Evolutionary conservation across 2,329 filamentous ascomycete genomes (phyloP).

Genomic region (Colletotrichum sojae): DNA sequence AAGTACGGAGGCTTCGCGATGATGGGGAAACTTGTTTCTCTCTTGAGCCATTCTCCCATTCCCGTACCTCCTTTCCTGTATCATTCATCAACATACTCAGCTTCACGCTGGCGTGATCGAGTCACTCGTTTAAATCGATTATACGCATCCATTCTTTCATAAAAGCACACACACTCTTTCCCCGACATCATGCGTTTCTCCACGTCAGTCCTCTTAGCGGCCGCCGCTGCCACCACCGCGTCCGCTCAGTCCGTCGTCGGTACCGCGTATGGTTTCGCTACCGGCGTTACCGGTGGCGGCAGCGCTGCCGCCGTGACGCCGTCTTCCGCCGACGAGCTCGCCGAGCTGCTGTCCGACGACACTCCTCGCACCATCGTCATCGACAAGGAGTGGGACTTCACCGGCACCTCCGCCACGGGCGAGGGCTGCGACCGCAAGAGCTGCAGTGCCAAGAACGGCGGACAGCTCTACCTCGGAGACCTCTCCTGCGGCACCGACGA

Average conservation of each 20-base stretch:
- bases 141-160: background rate
- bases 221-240: background rate
- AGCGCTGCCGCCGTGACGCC: slow-evolving; percentile 7
- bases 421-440: slow-evolving; percentile 43
- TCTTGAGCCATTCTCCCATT: background rate
- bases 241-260: slow-evolving; percentile 23
- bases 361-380: slow-evolving; percentile 53
- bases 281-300: slow-evolving; percentile 27
- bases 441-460: slow-evolving; percentile 38
- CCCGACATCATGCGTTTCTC: slow-evolving; percentile 13
- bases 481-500: slow-evolving; percentile 43
- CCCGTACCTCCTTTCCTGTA: background rate
- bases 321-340: slow-evolving; percentile 37
- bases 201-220: slow-evolving; percentile 1
- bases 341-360: slow-evolving; percentile 47
- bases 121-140: background rate
- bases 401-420: slow-evolving; percentile 38
- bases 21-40: background rate
- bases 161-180: background rate
- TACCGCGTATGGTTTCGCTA: slow-evolving; percentile 22
- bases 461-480: slow-evolving; percentile 46
- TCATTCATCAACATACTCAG: background rate
- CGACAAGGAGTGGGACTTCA: slow-evolving; percentile 48
- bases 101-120: slow-evolving; percentile 7
- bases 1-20: background rate